Evolutionary conservation across 495 filamentous ascomycete genomes (phyloP), one percentile per base, ranked within the genome.

Genomic region (Neurospora sp.): DNA sequence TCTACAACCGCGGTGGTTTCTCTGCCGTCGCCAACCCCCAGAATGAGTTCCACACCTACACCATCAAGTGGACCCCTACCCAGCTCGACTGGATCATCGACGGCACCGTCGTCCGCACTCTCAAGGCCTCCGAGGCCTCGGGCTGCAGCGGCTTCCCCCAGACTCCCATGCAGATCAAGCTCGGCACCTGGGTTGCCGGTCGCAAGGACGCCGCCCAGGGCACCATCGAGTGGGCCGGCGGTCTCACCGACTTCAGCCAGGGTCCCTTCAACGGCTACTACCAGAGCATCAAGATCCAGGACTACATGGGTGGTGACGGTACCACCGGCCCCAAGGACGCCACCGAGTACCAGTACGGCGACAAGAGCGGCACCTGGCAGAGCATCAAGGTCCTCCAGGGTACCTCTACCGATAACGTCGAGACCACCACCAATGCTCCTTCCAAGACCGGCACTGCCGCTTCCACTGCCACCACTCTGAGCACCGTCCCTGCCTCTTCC

Each of bases 161-260:
- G 84, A 94, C 94, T 16, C 95, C 95, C 42, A 93, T 93, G 89
- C 89, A 92, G 77, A 82, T 97, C 79, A 93, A 92, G 81, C 84
- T 97, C 70, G 96, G 96, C 75, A 88, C 91, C 75, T 98, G 96
- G 96, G 88, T 89, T 75, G 95, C 89, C 76, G 95, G 94, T 78
- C 90, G 92, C 78, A 81, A 89, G 22, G 79, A 80, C 70, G 91
- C 92, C 72, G 81, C 88, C 37, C 78, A 88, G 69, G 93, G 92
- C 75, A 97, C 95, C 61, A 92, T 97, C 40, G 69, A 91, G 69
- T 99, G 96, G 96, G 93, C 96, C 77, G 92, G 92, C 73, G 96
- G 96, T 70, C 81, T 84, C 35, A 91, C 92, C 69, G 87, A 94
- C 82, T 97, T 94, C 80, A 83, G 83, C 75, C 76, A 88, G 70